Percentiles rank a stretch among this genome's conserved stretches.
Conservation (phyloP, 768 basidiomycete species). For the Dentipellis sp. region DNA sequence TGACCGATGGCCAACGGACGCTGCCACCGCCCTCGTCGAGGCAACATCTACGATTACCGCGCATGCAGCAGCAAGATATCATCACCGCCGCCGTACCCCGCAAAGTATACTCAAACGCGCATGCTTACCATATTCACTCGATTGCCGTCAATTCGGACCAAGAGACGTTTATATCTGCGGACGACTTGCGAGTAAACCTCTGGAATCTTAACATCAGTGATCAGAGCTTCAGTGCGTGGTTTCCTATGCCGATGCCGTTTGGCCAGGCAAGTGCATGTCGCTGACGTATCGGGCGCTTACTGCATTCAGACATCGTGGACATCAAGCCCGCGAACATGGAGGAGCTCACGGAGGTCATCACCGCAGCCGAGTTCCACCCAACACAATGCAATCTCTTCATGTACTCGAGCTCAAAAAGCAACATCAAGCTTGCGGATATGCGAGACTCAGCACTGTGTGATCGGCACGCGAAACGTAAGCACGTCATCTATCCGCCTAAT, state of each 20-base stretch:
- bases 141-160: constrained; percentile 99
- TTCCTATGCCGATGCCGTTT: neutral
- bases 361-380: constrained; percentile 99
- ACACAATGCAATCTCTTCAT: constrained; percentile 97
- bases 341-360: constrained; percentile 98
- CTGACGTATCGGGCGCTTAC: constrained; percentile 4
- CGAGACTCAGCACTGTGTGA: constrained; percentile 96
- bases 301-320: constrained; percentile 84
- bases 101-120: constrained; percentile 98
- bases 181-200: constrained; percentile 93
- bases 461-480: constrained; percentile 88
- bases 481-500: neutral
- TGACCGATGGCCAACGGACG: constrained; percentile 69
- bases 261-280: neutral
- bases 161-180: constrained; percentile 99
- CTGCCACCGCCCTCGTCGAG: constrained; percentile 50
- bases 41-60: constrained; percentile 74
- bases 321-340: constrained; percentile 99
- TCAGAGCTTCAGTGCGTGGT: constrained; percentile 91
- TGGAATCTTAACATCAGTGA: constrained; percentile 99
- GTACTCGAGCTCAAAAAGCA: constrained; percentile 99
- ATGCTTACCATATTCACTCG: constrained; percentile 99
- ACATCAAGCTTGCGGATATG: constrained; percentile 99
- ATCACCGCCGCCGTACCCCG: constrained; percentile 98
- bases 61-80: constrained; percentile 90